These are phyloP conservation scores for Epichloe coenophiala DNA, from an alignment of 2,329 filamentous ascomycete species.

Conservation along the genomic window DNA sequence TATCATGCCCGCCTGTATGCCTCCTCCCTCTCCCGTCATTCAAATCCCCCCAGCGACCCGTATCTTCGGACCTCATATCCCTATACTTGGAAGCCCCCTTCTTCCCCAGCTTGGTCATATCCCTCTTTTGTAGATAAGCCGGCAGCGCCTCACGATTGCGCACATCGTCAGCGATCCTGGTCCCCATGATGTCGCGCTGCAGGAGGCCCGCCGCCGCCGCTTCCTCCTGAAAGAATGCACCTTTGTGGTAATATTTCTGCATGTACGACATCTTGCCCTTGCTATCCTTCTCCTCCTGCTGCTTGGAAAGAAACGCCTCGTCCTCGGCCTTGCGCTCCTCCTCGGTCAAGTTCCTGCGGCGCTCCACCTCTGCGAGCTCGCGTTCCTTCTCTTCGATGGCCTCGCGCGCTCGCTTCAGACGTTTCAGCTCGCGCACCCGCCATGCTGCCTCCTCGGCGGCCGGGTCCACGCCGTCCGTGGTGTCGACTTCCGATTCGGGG, in stretches of 20 bases:
- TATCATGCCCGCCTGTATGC: conserved; percentile 40
- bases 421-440: conserved; percentile 82
- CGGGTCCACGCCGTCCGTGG: conserved; percentile 74
- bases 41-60: conserved; percentile 62
- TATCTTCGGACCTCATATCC: conserved; percentile 82
- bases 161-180: conserved; percentile 70
- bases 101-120: conserved; percentile 86
- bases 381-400: conserved; percentile 72
- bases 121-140: conserved; percentile 81
- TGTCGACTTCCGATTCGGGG: conserved; percentile 66
- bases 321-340: conserved; percentile 83
- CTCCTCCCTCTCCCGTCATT: conserved; percentile 30
- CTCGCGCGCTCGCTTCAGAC: conserved; percentile 75
- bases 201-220: conserved; percentile 61
- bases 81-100: conserved; percentile 79
- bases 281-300: conserved; percentile 65
- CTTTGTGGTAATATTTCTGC: conserved; percentile 95
- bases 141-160: conserved; percentile 71
- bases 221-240: conserved; percentile 86
- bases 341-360: conserved; percentile 70
- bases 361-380: conserved; percentile 80
- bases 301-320: conserved; percentile 58
- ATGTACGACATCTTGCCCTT: conserved; percentile 78
- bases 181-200: conserved; percentile 74
- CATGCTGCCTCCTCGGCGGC: conserved; percentile 84